Base-by-base conservation (phyloP, 495 filamentous ascomycete genomes). In the Neurospora sublineolata region DNA sequence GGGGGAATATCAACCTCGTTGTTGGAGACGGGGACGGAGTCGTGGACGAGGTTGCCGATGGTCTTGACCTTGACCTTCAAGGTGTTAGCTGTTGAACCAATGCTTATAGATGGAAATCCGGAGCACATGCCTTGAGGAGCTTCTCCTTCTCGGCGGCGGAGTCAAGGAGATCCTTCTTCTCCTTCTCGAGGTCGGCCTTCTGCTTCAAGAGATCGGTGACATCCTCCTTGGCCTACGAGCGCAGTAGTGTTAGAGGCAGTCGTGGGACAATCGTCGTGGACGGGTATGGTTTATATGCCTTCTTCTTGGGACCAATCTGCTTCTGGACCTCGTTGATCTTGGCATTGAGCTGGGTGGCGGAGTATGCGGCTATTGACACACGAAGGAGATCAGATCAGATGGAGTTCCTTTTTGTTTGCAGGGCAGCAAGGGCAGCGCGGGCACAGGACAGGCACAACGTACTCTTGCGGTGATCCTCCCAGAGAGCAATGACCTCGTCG, bases 11-110 rank as follows among this genome's bases (percentile, higher is more conserved):
- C 85, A 36, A 77, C 76, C 76, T 99, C 95, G 78, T 93, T 92
- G 77, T 95, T 87, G 82, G 90, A 93, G 68, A 97, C 80, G n/a
- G 94, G 95, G 14, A 98, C 95, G 2, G 90, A 91, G 30, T 93
- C 90, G 82, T 98, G 94, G 33, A 99, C 94, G 78, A 95, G 89
- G 79, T 99, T 99, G 60, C 95, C 95, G 75, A 99, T 91, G 0
- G 87, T 89, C 78, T 90, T 92, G 75, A 94, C 86, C 83, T 94
- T 97, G 74, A 82, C 85, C 75, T 90, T 87, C 69, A 30, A 67
- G 12, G 18, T 44, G 37, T 69, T 20, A 73, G 67, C 33, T 10
- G 44, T 30, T 44, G 69, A 42, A 33, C n/a, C 60, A n/a, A 37
- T 1, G 11, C 36, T 18, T 18, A 18, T n/a, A 58, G 37, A 6